Conservation (phyloP, 1,284 basidiomycete species). For the Pyrrhoderma noxium region DNA sequence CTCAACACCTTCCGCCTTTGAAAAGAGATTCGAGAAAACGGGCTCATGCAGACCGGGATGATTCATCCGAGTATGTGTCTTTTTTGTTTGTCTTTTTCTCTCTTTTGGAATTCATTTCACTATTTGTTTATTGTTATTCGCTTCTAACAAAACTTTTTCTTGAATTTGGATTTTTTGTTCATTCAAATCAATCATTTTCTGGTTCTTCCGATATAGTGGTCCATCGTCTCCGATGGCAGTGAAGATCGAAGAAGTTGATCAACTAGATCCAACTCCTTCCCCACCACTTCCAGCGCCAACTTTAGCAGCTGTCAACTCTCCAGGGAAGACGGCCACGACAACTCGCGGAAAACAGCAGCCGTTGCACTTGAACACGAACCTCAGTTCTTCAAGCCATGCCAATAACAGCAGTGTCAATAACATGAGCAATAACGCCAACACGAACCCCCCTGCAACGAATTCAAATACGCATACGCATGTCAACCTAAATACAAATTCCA, state of each 20-base stretch:
- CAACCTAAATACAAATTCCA: too few species aligned
- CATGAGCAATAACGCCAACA: background rate
- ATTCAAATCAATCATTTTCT: background rate
- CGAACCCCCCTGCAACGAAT: background rate
- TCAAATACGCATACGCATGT: background rate
- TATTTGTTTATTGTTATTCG: too few species aligned
- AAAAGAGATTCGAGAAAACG: slow-evolving; percentile 9
- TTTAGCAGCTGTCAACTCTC: background rate
- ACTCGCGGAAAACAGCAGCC: background rate
- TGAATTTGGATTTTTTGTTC: background rate
- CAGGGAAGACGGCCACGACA: background rate
- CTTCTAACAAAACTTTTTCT: background rate
- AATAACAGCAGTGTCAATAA: background rate
- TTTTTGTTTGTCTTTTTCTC: background rate
- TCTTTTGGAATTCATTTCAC: background rate
- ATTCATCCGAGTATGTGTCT: slow-evolving; percentile 11
- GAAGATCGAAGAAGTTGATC: slow-evolving; percentile 14
- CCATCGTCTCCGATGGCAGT: slow-evolving; percentile 8
- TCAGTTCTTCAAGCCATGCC: background rate
- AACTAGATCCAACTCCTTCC: slow-evolving; percentile 11
- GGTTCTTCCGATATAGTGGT: background rate
- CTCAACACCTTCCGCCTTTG: slow-evolving; percentile 1
- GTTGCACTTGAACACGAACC: slow-evolving; percentile 5
- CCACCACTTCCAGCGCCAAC: slow-evolving; percentile 1
- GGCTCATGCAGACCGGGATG: background rate